These are phyloP conservation scores for Secale cereale DNA, from an alignment of 176 grass and related monocot species.

Conservation along the genomic window DNA sequence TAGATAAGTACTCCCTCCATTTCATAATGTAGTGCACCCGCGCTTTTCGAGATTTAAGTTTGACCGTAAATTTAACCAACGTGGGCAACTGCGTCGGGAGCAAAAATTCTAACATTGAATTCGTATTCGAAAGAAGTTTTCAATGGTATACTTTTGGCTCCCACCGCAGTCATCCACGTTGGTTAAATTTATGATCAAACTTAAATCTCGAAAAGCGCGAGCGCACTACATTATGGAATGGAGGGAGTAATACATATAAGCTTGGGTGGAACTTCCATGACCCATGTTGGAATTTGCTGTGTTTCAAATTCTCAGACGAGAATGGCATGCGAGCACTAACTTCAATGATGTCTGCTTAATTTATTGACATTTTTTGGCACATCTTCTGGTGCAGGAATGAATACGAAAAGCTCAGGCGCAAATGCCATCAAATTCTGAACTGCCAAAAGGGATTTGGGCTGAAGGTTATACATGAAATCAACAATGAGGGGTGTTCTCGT, in stretches of 20 bases:
- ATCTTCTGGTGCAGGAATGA: constrained; percentile 66
- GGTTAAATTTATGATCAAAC: no score
- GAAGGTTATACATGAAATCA: constrained; percentile 52
- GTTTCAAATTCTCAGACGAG: neutral
- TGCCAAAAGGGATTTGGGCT: constrained; percentile 53
- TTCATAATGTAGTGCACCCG: no score
- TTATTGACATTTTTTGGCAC: constrained; percentile 9
- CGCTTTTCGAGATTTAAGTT: no score
- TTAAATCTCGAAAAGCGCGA: no score
- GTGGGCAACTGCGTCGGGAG: no score
- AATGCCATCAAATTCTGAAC: constrained; percentile 45
- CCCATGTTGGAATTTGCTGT: neutral
- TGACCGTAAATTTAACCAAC: no score
- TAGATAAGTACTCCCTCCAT: neutral
- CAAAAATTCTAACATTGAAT: no score
- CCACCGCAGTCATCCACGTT: no score
- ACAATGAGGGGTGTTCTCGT: constrained; percentile 37
- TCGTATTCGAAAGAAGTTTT: no score
- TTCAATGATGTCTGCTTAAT: neutral
- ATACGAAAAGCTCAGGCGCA: constrained; percentile 80
- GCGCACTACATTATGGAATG: no score
- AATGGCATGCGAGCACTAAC: neutral
- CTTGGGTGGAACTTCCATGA: constrained; percentile 7
- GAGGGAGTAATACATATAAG: neutral
- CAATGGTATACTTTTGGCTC: no score